Base-by-base conservation (phyloP, 164 flowering plant genomes). In the Liriodendron chinense region DNA sequence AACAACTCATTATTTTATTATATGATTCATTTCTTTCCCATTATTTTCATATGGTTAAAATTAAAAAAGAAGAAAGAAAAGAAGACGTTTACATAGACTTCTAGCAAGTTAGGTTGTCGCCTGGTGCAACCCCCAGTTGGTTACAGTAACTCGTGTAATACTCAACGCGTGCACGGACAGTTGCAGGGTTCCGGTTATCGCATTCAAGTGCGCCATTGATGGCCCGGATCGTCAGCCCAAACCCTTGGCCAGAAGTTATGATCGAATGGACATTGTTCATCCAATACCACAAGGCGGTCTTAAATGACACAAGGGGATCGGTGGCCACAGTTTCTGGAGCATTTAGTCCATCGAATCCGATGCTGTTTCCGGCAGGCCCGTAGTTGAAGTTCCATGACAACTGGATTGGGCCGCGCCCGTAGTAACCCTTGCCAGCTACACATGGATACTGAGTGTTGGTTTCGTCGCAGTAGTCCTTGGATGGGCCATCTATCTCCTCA, bases 271-370 rank as follows among this genome's bases (percentile, higher is more conserved):
- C 78, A 26, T 79, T 74, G 66, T 76, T 79, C 83, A 77, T 83
- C 89, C 89, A 86, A 49, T 64, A 85, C 87, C 87, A 85, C 24
- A 85, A 64, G 1, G 83, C 86, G 1, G 88, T 72, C 78, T 78
- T 82, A 83, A 83, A 85, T 7, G 89, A 74, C 7, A 81, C 25
- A 6, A 72, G 22, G 3, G 78, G 56, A 34, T 84, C 79, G 0
- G n/a, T 76, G 4, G 83, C 89, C 67, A 86, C 85, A 0, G 72
- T 83, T 63, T 83, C 87, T 1, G 89, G 87, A 9, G 23, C 16
- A 20, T 65, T 73, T 1, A 86, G 75, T 1, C 82, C 82, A 7
- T 86, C 84, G 53, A 84, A 80, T 5, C 82, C 85, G 22, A 83
- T 83, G 75, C 80, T 77, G 3, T 70, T 57, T 14, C 87, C 87